A percentile compares a stretch with the other conserved stretches of the same genome.
Evolutionary conservation across 108 stramenopile genomes (phyloP).

Genomic region (Nitzschia sp.): DNA sequence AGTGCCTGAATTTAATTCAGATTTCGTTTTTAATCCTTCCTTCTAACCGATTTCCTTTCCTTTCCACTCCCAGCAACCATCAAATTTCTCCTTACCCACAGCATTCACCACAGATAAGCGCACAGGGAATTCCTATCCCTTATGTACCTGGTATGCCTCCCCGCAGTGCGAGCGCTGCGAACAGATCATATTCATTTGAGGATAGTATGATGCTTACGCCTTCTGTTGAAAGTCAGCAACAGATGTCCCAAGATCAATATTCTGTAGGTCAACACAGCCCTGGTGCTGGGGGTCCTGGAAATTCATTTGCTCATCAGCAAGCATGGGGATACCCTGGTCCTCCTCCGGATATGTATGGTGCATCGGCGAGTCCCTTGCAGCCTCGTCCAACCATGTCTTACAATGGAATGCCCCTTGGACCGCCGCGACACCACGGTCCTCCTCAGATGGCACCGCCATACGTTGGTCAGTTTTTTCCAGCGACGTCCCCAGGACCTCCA

Average conservation of each 20-base stretch:
- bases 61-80: not conserved
- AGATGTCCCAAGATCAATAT: constrained; percentile 12
- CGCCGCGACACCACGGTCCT: constrained; percentile 11
- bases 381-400: constrained; percentile 32
- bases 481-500: constrained; percentile 71
- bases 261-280: constrained; percentile 16
- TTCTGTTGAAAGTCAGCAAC: constrained; percentile 17
- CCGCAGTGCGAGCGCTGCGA: constrained; percentile 7
- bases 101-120: constrained; percentile 20
- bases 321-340: constrained; percentile 52
- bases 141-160: constrained; percentile 39
- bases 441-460: constrained; percentile 23
- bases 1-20: too few relatives aligned
- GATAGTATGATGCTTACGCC: constrained; percentile 48
- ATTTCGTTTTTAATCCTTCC: too few relatives aligned
- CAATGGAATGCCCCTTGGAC: constrained; percentile 6
- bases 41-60: not conserved
- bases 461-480: constrained; percentile 38
- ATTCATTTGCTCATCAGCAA: constrained; percentile 44
- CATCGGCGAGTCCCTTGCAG: constrained; percentile 30
- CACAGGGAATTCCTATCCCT: constrained; percentile 35
- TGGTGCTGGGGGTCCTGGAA: constrained; percentile 18
- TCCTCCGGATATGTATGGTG: constrained; percentile 43
- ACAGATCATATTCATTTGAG: constrained; percentile 56
- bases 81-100: constrained; percentile 19